Conservation (phyloP, 2,329 filamentous ascomycete genomes). For the Remersonia thermophila region DNA sequence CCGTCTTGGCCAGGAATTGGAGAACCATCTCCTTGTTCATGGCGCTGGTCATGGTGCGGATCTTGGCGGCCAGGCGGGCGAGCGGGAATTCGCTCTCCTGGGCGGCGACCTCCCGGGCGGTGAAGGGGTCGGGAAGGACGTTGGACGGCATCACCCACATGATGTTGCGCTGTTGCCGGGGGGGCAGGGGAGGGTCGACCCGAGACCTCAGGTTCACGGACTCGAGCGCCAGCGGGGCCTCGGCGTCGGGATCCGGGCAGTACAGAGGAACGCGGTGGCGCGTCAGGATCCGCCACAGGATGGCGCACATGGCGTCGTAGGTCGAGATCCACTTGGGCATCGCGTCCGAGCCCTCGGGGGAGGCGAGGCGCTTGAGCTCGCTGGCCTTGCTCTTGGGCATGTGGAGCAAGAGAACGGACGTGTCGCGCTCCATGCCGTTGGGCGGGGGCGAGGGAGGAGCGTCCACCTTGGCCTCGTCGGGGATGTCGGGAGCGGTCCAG, state of each 20-base stretch:
- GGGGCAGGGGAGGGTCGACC: conserved; percentile 21
- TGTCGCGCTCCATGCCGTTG: conserved; percentile 20
- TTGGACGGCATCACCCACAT: conserved; percentile 20
- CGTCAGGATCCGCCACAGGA: conserved; percentile 29
- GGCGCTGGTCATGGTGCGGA: conserved; percentile 26
- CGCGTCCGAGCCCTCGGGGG: conserved; percentile 19
- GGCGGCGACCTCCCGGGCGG: conserved; percentile 15
- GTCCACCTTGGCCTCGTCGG: conserved; percentile 20
- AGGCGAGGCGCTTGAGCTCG: conserved; percentile 26
- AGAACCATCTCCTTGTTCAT: conserved; percentile 23
- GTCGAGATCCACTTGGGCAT: conserved; percentile 28
- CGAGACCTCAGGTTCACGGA: conserved; percentile 28
- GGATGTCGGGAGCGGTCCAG: conserved; percentile 18
- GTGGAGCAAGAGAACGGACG: conserved; percentile 29
- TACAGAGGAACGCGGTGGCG: conserved; percentile 24
- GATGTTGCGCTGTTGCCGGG: conserved; percentile 26
- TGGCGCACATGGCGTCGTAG: conserved; percentile 32
- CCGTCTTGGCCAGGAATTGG: conserved; percentile 21
- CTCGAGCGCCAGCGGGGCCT: conserved; percentile 19
- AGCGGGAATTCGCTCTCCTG: conserved; percentile 21
- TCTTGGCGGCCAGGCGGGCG: conserved; percentile 24
- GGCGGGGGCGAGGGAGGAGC: conserved; percentile 16
- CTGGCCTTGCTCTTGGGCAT: conserved; percentile 31
- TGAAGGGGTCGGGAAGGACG: conserved; percentile 19
- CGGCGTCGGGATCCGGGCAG: conserved; percentile 17